Percentiles rank a stretch among this genome's conserved stretches.
These are phyloP conservation scores for Casuarina equisetifolia DNA, from an alignment of 306 rosid genomes.

Conservation along the genomic window DNA sequence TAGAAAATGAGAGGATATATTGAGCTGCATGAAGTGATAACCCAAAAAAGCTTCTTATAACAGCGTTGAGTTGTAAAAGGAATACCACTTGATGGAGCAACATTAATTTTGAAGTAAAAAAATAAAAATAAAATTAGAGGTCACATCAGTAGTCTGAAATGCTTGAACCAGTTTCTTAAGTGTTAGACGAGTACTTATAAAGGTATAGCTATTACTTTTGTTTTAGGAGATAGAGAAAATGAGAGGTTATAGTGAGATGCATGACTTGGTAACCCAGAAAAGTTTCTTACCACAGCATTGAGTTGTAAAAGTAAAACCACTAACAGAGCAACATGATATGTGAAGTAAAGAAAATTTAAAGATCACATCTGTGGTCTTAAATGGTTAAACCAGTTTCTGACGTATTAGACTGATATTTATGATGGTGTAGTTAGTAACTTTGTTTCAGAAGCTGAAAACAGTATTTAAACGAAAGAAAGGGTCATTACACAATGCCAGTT, in stretches of 20 bases:
- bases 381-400: not conserved
- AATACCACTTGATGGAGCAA: slow-evolving; percentile 10
- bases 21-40: slow-evolving; percentile 1
- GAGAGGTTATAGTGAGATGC: not conserved
- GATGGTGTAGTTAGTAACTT: not conserved
- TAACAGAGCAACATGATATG: slow-evolving; percentile 18
- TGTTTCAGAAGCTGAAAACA: not conserved
- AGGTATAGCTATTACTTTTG: not conserved
- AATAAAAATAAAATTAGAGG: not conserved
- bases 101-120: not conserved
- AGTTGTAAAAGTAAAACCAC: not conserved
- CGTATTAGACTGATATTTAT: not conserved
- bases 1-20: not conserved
- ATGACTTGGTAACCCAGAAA: not conserved
- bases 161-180: not conserved
- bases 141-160: not conserved
- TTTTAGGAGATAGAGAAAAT: not conserved
- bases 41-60: not conserved
- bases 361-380: not conserved
- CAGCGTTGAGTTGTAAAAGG: not conserved
- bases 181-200: not conserved
- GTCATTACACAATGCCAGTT: not conserved
- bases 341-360: not conserved
- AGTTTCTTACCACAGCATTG: not conserved
- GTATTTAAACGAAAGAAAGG: not conserved